phyloP scores from a whole-genome alignment of 2,329 filamentous ascomycete genomes.

The Myriangium duriaei region DNA sequence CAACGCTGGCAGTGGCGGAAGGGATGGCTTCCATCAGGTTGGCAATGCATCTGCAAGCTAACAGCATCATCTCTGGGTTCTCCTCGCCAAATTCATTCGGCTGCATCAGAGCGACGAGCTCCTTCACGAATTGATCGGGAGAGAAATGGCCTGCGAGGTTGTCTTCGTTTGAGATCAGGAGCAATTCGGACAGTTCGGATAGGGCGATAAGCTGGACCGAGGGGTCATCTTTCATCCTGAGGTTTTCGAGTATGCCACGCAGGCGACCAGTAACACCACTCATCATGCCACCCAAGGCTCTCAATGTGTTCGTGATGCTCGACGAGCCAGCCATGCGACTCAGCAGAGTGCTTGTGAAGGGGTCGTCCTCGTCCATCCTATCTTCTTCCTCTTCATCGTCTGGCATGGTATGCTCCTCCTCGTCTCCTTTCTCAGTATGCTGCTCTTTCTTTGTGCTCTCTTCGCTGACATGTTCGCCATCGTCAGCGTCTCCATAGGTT shows the following conservation, averaged over 20 bases:
- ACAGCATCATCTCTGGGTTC: conserved; percentile 92
- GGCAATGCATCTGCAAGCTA: conserved; percentile 88
- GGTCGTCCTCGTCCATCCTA: conserved; percentile 43
- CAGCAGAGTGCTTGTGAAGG: conserved; percentile 51
- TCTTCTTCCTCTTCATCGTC: conserved; percentile 54
- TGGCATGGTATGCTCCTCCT: conserved; percentile 35
- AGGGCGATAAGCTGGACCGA: conserved; percentile 84
- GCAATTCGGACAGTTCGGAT: conserved; percentile 82
- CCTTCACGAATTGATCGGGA: conserved; percentile 88
- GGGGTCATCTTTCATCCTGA: conserved; percentile 73
- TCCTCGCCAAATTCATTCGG: conserved; percentile 77
- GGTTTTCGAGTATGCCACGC: conserved; percentile 44
- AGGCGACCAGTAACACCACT: conserved; percentile 69
- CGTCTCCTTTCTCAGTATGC: conserved; percentile 23
- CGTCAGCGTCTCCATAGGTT: not conserved
- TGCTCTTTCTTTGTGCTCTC: conserved; percentile 17
- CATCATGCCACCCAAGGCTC: conserved; percentile 86
- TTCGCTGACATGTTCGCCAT: not conserved
- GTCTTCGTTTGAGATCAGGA: conserved; percentile 92
- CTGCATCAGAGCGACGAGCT: conserved; percentile 84
- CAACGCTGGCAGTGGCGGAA: conserved; percentile 83
- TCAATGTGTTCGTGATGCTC: conserved; percentile 64
- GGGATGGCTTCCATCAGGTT: conserved; percentile 97
- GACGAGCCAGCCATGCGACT: conserved; percentile 49
- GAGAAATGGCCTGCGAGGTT: conserved; percentile 91